These are phyloP conservation scores for Gossypium mustelinum DNA, from an alignment of 345 rosid species.

Conservation along the genomic window DNA sequence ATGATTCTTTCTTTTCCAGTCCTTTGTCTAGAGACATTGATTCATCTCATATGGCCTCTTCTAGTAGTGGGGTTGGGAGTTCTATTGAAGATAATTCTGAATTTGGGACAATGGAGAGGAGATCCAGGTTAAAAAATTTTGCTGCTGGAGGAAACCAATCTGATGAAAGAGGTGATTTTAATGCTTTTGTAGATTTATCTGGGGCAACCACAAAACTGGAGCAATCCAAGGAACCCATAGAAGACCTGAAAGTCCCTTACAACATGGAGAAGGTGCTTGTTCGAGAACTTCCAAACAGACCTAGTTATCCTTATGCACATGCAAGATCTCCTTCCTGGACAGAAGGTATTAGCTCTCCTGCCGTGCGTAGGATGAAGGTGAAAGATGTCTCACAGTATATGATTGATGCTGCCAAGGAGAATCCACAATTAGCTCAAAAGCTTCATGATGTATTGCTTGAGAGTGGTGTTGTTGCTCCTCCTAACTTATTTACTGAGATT, in stretches of 20 bases:
- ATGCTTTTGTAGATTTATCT: constrained; percentile 26
- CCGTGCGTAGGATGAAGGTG: constrained; percentile 78
- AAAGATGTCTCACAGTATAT: constrained; percentile 93
- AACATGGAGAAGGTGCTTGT: constrained; percentile 28
- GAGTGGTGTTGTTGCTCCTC: constrained; percentile 91
- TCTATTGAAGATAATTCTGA: constrained; percentile 61
- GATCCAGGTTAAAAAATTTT: constrained; percentile 35
- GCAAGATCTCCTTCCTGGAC: constrained; percentile 95
- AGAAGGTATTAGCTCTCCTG: constrained; percentile 92
- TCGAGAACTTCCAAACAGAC: constrained; percentile 39
- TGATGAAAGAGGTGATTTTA: constrained; percentile 37
- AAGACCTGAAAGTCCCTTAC: constrained; percentile 31
- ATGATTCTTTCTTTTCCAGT: constrained; percentile 59
- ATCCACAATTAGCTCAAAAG: constrained; percentile 85
- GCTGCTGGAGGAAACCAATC: constrained; percentile 35
- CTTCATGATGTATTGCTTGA: constrained; percentile 91
- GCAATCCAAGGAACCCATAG: constrained; percentile 30
- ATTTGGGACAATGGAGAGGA: constrained; percentile 48
- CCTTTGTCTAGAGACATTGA: constrained; percentile 62
- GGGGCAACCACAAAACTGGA: constrained; percentile 30
- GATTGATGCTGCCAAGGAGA: constrained; percentile 96
- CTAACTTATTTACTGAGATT: constrained; percentile 67
- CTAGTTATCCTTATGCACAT: constrained; percentile 52
- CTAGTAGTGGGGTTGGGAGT: constrained; percentile 64
- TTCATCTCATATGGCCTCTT: constrained; percentile 59